A percentile compares a stretch with the other conserved stretches of the same genome.
Evolutionary conservation across 306 rosid genomes (phyloP).

Genomic region (Urtica urens): DNA sequence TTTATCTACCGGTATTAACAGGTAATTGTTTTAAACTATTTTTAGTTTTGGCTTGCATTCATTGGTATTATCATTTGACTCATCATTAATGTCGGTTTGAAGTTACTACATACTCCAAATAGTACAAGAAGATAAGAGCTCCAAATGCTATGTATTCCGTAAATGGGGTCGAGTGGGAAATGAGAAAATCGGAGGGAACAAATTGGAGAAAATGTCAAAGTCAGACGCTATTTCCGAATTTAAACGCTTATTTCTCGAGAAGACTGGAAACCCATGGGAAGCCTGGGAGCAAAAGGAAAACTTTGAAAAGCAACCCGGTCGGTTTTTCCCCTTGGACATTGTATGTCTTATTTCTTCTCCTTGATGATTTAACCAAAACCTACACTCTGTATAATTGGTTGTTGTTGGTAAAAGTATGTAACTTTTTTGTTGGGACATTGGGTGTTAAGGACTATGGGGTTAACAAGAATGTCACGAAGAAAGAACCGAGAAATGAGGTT

Average conservation of each 20-base stretch:
- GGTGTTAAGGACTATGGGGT: slow-evolving; percentile 82
- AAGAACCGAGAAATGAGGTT: slow-evolving; percentile 23
- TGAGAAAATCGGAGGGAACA: slow-evolving; percentile 76
- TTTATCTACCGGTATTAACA: slow-evolving; percentile 73
- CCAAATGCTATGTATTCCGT: slow-evolving; percentile 71
- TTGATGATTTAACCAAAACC: slow-evolving; percentile 7
- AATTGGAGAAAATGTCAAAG: slow-evolving; percentile 63
- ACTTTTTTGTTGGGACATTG: background rate
- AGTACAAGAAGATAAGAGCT: slow-evolving; percentile 77
- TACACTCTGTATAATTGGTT: slow-evolving; percentile 11
- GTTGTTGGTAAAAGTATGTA: background rate
- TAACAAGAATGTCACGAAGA: slow-evolving; percentile 50
- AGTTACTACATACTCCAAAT: slow-evolving; percentile 90
- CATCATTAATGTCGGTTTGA: slow-evolving; percentile 18
- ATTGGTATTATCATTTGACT: slow-evolving; percentile 19
- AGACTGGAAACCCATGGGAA: slow-evolving; percentile 97
- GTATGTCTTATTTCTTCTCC: slow-evolving; percentile 30
- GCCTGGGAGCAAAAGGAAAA: slow-evolving; percentile 80
- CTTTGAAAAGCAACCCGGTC: slow-evolving; percentile 88
- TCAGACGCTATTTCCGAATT: slow-evolving; percentile 65
- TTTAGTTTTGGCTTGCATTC: slow-evolving; percentile 1
- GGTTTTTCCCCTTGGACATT: slow-evolving; percentile 90
- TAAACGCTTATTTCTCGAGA: slow-evolving; percentile 79
- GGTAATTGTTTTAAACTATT: slow-evolving; percentile 29
- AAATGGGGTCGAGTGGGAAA: slow-evolving; percentile 99